Evolutionary conservation across 768 basidiomycete genomes (phyloP), one percentile per base, ranked within the genome.

Genomic region (Russula griseocarnosa): DNA sequence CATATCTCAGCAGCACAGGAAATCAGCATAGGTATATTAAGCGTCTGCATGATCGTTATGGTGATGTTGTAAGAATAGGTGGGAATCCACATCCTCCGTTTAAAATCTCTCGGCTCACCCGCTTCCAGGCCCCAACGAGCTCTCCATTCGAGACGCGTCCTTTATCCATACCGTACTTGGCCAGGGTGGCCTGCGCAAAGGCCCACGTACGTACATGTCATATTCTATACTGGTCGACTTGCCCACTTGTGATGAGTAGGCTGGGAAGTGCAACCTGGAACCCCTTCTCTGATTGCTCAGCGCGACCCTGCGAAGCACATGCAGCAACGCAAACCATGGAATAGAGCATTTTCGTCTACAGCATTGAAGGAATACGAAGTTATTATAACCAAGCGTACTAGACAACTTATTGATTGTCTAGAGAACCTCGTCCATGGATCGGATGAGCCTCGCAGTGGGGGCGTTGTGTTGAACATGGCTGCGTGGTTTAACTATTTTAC

Each of bases 351-450:
- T 66, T 76, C 71, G 53, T 71, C 75, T 20, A 64, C 73, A 6
- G 77, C 79, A 6, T 61, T 82, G n/a, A 79, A 79, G 66, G 77
- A 75, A 14, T 82, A 82, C 65, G 74, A 79, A 63, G 70, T 63
- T 1, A 73, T 76, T 22, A 69, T 81, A 14, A 69, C 70, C 8
- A 75, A 69, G 60, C 73, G 79, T 20, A 68, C 66, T 0, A 49
- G 70, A 22, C 71, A 79, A 38, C 69, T 79, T 11, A 67, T 74
- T 69, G 22, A 68, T 64, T 70, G 24, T 53, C 20, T 69, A 1
- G 69, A 72, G 18, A 40, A 55, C 9, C 51, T 67, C 7, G 57
- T 50, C 47, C 58, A 40, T 28, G 55, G n/a, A 28, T 66, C 50
- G 51, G 49, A 11, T 42, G n/a, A n/a, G n/a, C n/a, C n/a, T n/a